These are phyloP conservation scores for Suillus subluteus DNA, from an alignment of 768 basidiomycete genomes.

Conservation along the genomic window DNA sequence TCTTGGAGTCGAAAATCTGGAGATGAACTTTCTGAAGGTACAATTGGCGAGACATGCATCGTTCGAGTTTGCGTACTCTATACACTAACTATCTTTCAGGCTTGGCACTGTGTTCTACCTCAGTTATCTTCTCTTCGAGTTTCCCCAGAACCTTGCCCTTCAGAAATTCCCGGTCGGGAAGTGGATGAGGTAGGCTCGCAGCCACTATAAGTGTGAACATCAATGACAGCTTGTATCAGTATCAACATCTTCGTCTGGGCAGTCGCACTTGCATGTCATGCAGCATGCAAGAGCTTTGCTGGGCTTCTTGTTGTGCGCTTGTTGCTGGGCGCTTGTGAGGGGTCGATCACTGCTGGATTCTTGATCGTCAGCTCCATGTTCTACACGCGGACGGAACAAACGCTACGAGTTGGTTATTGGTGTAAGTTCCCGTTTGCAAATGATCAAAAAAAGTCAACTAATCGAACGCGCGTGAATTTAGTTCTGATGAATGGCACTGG, in stretches of 20 bases:
- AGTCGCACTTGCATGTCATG: slow-evolving; percentile 57
- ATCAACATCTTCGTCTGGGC: slow-evolving; percentile 66
- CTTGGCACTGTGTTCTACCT: slow-evolving; percentile 71
- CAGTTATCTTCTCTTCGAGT: slow-evolving; percentile 66
- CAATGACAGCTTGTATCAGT: slow-evolving; percentile 32
- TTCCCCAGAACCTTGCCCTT: slow-evolving; percentile 65
- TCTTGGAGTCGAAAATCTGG: neutral
- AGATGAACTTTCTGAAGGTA: slow-evolving; percentile 41
- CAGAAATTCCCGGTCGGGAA: slow-evolving; percentile 70
- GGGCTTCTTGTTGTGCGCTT: slow-evolving; percentile 62
- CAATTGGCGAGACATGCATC: slow-evolving; percentile 48
- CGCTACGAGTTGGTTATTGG: slow-evolving; percentile 67
- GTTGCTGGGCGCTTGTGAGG: slow-evolving; percentile 69
- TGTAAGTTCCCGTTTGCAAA: slow-evolving; percentile 45
- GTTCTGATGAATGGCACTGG: slow-evolving; percentile 73
- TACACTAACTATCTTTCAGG: slow-evolving; percentile 37
- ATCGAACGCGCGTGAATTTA: slow-evolving; percentile 21
- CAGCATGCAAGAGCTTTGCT: slow-evolving; percentile 67
- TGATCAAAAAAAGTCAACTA: neutral
- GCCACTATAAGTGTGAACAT: neutral
- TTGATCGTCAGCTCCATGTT: slow-evolving; percentile 74
- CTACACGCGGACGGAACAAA: slow-evolving; percentile 67
- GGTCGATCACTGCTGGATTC: slow-evolving; percentile 65
- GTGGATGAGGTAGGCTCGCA: slow-evolving; percentile 63
- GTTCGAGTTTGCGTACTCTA: neutral